These are phyloP conservation scores for Trypanosoma cruzi DNA, from an alignment of 208 protist genomes.

Conservation along the genomic window DNA sequence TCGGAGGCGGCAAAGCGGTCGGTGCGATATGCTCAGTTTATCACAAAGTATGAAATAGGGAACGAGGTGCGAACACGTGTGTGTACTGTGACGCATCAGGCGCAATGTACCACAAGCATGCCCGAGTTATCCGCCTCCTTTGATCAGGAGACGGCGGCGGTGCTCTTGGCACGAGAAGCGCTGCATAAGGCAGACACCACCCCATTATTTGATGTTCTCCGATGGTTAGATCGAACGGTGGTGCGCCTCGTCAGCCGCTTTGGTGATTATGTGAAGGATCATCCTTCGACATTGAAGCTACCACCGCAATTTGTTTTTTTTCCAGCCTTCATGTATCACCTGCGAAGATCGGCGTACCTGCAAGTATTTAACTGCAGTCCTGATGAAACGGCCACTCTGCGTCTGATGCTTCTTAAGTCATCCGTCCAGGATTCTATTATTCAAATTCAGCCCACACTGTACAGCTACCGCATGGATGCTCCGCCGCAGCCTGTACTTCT, in stretches of 20 bases:
- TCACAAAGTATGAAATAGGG: slow-evolving; percentile 96
- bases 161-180: slow-evolving; percentile 97
- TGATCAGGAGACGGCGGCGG: slow-evolving; percentile 98
- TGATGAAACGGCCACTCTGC: slow-evolving; percentile 98
- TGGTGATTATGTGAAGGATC: slow-evolving; percentile 91
- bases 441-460: slow-evolving; percentile 99
- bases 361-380: slow-evolving; percentile 98
- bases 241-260: slow-evolving; percentile 98
- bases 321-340: slow-evolving; percentile 99
- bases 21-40: slow-evolving; percentile 92
- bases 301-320: slow-evolving; percentile 95
- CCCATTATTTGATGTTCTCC: slow-evolving; percentile 97
- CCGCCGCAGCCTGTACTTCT: slow-evolving; percentile 92
- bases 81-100: slow-evolving; percentile 77
- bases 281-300: slow-evolving; percentile 92
- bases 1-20: slow-evolving; percentile 30
- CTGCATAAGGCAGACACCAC: slow-evolving; percentile 96
- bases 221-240: slow-evolving; percentile 98
- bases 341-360: slow-evolving; percentile 97
- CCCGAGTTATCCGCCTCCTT: slow-evolving; percentile 89
- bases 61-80: slow-evolving; percentile 83
- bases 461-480: slow-evolving; percentile 95
- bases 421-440: slow-evolving; percentile 94
- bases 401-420: slow-evolving; percentile 96
- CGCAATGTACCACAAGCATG: slow-evolving; percentile 50